Base-by-base conservation (phyloP, 805 yeast species). In the Saccharomyces paradoxus region DNA sequence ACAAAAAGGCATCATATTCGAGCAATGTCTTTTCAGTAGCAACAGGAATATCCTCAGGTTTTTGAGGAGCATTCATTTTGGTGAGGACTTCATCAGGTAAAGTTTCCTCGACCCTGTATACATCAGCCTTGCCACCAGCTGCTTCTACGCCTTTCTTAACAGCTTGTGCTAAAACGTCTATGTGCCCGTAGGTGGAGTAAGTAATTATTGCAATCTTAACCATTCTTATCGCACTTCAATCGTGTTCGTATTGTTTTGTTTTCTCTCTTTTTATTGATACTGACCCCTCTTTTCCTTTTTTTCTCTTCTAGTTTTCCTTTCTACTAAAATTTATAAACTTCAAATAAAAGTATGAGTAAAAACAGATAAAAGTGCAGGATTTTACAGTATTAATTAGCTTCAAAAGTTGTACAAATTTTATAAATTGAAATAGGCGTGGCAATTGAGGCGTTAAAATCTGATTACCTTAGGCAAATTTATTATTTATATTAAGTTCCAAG, bases 141-240 rank as follows among this genome's bases (percentile, higher is more conserved):
- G 81, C 69, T 66, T 80, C 81, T 57, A 88, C 75, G 65, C 96
- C 96, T 60, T 77, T 75, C 68, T 83, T 78, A 59, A 81, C 81
- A 37, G 83, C 77, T 69, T 81, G 79, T 48, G 96, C 95, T 65
- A 90, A 66, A 44, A 75, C 70, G 58, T 80, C 80, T 60, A 88
- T 74, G 72, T 90, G 97, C 58, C 89, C 90, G 74, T 87, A 89
- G 48, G 84, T 74, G 31, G 96, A 85, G 78, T 89, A 90, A 53
- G 79, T 75, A 59, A 84, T 77, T 64, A 84, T 76, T 51, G 80
- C 80, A 50, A 76, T 66, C 60, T 69, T 74, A 13, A 60, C 71
- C 71, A 70, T 68, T 46, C 24, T 53, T 49, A 37, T 8, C 8
- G 44, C 17, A 2, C 9, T 5, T 17, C 24, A 37, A 37, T 37